phyloP scores from a whole-genome alignment of 345 rosid genomes.

The Sonneratia caseolaris region DNA sequence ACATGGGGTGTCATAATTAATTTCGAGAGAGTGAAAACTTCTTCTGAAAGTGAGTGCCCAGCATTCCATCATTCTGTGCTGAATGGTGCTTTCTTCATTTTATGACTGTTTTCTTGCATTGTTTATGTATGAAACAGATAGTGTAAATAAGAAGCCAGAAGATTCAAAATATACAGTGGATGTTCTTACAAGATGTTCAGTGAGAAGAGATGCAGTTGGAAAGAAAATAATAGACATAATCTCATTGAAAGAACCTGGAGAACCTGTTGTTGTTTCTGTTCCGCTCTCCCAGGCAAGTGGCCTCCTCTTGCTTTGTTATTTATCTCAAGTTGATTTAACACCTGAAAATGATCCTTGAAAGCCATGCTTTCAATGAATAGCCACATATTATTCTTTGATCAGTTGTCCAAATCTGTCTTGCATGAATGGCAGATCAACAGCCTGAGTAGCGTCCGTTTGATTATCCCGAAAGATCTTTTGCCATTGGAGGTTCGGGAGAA shows the following conservation, averaged over 20 bases:
- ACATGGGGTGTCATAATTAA: conserved; percentile 86
- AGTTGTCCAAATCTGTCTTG: conserved; percentile 10
- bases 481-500: conserved; percentile 83
- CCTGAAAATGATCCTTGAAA: neutral
- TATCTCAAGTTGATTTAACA: conserved; percentile 1
- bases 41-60: conserved; percentile 46
- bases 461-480: conserved; percentile 72
- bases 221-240: conserved; percentile 53
- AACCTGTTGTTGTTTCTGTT: conserved; percentile 68
- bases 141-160: conserved; percentile 58
- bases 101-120: conserved; percentile 1
- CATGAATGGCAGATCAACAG: conserved; percentile 46
- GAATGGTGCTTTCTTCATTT: conserved; percentile 9
- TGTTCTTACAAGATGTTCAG: conserved; percentile 78
- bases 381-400: neutral
- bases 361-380: neutral
- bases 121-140: conserved; percentile 39
- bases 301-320: neutral
- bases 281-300: conserved; percentile 60
- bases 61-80: conserved; percentile 3
- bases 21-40: conserved; percentile 54
- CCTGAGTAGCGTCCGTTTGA: conserved; percentile 70
- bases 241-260: conserved; percentile 64
- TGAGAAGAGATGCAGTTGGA: conserved; percentile 49
- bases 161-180: conserved; percentile 63